Evolutionary conservation across 2,329 filamentous ascomycete species (phyloP).

Genomic region (Colletotrichum paranaense): DNA sequence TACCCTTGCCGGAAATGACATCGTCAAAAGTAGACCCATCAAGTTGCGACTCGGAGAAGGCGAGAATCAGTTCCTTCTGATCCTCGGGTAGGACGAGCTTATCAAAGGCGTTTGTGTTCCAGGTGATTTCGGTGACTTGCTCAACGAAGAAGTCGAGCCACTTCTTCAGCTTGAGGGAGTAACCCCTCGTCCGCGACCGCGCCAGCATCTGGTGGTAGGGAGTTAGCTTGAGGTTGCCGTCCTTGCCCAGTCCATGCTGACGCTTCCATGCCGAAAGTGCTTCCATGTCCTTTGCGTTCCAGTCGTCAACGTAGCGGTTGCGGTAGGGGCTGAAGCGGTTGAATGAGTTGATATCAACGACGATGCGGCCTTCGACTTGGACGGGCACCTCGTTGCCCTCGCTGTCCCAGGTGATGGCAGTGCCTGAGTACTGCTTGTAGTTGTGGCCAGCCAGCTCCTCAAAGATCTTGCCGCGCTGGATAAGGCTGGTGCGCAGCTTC

Average conservation of each 20-base stretch:
- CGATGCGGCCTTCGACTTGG: conserved; percentile 48
- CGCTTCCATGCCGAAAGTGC: conserved; percentile 41
- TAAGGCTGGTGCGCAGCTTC: conserved; percentile 46
- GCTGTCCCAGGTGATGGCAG: conserved; percentile 49
- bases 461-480: conserved; percentile 56
- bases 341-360: conserved; percentile 52
- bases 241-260: conserved; percentile 38
- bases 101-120: conserved; percentile 60
- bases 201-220: conserved; percentile 48
- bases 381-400: conserved; percentile 42
- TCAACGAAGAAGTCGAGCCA: conserved; percentile 64
- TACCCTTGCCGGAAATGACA: conserved; percentile 63
- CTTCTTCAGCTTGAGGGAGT: conserved; percentile 58
- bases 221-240: conserved; percentile 42
- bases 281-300: conserved; percentile 46
- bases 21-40: conserved; percentile 60
- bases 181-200: conserved; percentile 54
- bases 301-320: conserved; percentile 44
- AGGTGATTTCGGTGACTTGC: conserved; percentile 55
- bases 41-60: conserved; percentile 61
- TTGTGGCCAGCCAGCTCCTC: conserved; percentile 58
- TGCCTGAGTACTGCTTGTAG: conserved; percentile 59
- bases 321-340: conserved; percentile 48
- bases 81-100: conserved; percentile 60
- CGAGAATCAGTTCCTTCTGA: conserved; percentile 63